phyloP scores from a whole-genome alignment of 345 rosid species.

The rapeseed (Brassica napus) region DNA sequence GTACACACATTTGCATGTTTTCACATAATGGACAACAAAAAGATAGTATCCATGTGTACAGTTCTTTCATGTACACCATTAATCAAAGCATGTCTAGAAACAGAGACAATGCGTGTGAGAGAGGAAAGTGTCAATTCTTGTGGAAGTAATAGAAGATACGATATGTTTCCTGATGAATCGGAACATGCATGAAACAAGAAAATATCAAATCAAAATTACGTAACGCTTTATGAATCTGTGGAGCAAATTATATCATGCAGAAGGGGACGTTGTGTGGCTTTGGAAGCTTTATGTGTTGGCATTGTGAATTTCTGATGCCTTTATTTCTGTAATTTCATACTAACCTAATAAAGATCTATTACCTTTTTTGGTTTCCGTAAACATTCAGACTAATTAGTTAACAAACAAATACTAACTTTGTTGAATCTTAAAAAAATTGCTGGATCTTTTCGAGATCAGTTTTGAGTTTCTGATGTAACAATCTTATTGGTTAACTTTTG shows the following conservation, averaged over 20 bases:
- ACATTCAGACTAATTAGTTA: background rate
- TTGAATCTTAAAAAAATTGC: no score
- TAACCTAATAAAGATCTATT: background rate
- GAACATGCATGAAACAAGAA: background rate
- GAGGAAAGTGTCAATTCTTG: background rate
- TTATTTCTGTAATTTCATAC: background rate
- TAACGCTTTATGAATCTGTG: slow-evolving; percentile 9
- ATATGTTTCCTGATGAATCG: slow-evolving; percentile 15
- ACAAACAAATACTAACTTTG: no score
- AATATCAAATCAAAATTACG: background rate
- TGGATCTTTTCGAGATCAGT: background rate
- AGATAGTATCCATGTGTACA: background rate
- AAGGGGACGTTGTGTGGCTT: background rate
- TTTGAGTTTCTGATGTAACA: background rate
- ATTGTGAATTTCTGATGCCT: background rate
- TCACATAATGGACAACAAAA: background rate
- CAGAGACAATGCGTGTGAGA: background rate
- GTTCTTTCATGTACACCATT: background rate
- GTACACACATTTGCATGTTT: background rate
- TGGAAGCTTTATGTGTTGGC: background rate
- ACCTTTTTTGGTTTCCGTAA: background rate
- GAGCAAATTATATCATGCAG: background rate
- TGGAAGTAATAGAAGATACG: background rate
- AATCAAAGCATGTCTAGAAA: no score
- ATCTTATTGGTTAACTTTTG: background rate